Conservation (phyloP, 2,329 filamentous ascomycete species). For the Sporothrix phasma region DNA sequence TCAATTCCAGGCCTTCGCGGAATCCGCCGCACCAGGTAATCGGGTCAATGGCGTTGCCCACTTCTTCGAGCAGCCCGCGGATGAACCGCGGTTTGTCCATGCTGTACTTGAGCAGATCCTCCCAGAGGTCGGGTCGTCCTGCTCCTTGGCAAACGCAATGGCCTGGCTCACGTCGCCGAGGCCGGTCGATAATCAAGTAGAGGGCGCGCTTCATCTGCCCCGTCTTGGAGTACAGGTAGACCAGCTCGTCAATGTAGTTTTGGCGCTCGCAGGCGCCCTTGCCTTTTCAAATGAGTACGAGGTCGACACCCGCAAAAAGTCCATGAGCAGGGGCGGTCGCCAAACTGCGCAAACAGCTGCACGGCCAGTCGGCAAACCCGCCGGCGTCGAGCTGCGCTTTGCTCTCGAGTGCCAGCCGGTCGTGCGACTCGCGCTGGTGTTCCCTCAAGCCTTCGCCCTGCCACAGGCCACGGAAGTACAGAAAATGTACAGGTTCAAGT, state of each 20-base stretch:
- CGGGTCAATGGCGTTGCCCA: constrained; percentile 86
- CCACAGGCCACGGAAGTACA: constrained; percentile 86
- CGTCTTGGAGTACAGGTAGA: constrained; percentile 90
- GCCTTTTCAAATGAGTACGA: constrained; percentile 81
- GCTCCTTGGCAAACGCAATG: constrained; percentile 88
- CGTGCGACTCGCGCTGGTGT: constrained; percentile 42
- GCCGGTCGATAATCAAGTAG: constrained; percentile 85
- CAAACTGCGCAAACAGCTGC: constrained; percentile 74
- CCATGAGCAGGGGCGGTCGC: constrained; percentile 64
- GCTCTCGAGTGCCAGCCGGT: constrained; percentile 48
- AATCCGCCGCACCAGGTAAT: constrained; percentile 84
- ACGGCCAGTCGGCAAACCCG: constrained; percentile 82
- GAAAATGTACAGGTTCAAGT: constrained; percentile 69
- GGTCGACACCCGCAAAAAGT: constrained; percentile 75
- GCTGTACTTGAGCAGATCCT: constrained; percentile 85
- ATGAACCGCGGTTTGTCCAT: constrained; percentile 98
- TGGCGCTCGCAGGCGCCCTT: constrained; percentile 67
- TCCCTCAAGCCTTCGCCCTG: constrained; percentile 56
- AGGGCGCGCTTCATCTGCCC: constrained; percentile 87
- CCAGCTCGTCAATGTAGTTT: constrained; percentile 83
- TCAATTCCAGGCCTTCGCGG: constrained; percentile 87
- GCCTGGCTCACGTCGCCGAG: constrained; percentile 85
- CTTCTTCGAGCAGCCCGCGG: constrained; percentile 80
- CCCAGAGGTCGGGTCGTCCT: constrained; percentile 92
- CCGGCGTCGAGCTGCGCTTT: constrained; percentile 67